A percentile compares a stretch with the other conserved stretches of the same genome.
Evolutionary conservation across 148 eudicot species (phyloP).

Genomic region (Chenopodium suecicum): DNA sequence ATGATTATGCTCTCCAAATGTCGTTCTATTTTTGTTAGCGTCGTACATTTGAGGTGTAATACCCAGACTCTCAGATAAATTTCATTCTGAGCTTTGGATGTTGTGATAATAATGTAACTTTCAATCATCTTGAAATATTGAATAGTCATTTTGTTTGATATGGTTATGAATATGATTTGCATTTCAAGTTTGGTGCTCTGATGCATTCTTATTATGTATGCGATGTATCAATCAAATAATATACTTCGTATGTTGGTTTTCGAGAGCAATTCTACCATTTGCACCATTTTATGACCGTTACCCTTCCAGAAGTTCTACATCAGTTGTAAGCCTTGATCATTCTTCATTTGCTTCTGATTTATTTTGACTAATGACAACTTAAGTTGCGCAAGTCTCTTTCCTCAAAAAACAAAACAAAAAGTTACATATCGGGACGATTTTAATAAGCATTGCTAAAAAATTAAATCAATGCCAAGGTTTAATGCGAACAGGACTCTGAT

Average conservation of each 20-base stretch:
- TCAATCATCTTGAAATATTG: background rate
- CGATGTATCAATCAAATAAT: background rate
- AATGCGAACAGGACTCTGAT: no score
- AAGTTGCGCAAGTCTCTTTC: no score
- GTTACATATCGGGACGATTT: no score
- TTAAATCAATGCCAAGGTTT: no score
- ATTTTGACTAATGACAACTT: no score
- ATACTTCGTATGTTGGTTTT: background rate
- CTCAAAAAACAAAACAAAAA: no score
- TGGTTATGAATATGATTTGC: background rate
- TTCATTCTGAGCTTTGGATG: background rate
- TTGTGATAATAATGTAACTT: conserved; percentile 23
- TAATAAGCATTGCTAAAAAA: no score
- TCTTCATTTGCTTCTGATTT: no score
- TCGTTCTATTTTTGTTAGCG: conserved; percentile 7
- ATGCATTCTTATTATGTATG: background rate
- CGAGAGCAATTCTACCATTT: background rate
- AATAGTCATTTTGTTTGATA: background rate
- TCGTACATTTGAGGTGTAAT: background rate
- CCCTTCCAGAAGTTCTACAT: no score
- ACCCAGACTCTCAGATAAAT: background rate
- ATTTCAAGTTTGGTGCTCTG: background rate
- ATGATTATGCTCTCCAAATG: background rate
- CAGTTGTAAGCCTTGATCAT: no score
- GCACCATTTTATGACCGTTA: background rate